A percentile compares a stretch with the other conserved stretches of the same genome.
These are phyloP conservation scores for Taiwanofungus camphoratus DNA, from an alignment of 1,284 basidiomycete genomes.

Conservation along the genomic window DNA sequence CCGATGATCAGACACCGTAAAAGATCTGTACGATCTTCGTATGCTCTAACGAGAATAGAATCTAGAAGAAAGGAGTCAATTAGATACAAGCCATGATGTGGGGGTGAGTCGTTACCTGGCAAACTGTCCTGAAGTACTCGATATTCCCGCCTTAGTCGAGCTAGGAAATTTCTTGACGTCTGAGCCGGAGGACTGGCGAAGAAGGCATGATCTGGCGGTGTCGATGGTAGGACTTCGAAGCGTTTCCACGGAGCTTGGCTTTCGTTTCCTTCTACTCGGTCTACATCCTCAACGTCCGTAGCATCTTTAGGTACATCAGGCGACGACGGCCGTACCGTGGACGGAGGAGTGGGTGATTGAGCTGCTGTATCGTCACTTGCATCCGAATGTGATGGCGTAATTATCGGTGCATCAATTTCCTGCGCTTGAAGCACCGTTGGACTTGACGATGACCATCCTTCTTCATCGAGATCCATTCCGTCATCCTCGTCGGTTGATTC, in stretches of 20 bases:
- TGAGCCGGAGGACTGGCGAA: constrained; percentile 52
- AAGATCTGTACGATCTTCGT: constrained; percentile 81
- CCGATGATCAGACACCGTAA: constrained; percentile 88
- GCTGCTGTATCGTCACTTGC: constrained; percentile 8
- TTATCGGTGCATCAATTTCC: constrained; percentile 11
- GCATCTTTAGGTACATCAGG: constrained; percentile 27
- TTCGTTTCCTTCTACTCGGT: constrained; percentile 12
- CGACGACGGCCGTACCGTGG: constrained; percentile 18
- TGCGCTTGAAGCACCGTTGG: constrained; percentile 18
- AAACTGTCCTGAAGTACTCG: constrained; percentile 73
- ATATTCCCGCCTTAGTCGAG: constrained; percentile 79
- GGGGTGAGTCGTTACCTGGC: constrained; percentile 53
- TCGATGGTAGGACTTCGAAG: constrained; percentile 71
- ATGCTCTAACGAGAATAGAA: constrained; percentile 67
- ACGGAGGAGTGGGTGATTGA: constrained; percentile 13
- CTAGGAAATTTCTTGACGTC: constrained; percentile 68
- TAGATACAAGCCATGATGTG: constrained; percentile 10
- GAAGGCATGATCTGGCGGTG: constrained; percentile 80
- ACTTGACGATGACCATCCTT: constrained; percentile 25
- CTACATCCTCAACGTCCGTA: constrained; percentile 17
- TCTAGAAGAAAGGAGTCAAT: constrained; percentile 34
- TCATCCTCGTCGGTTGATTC: constrained; percentile 25
- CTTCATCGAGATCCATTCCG: constrained; percentile 22
- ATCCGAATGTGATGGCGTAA: constrained; percentile 1
- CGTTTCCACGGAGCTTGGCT: constrained; percentile 55